Conservation (phyloP, 1,284 basidiomycete species). For the Apiotrichum laibachii region DNA sequence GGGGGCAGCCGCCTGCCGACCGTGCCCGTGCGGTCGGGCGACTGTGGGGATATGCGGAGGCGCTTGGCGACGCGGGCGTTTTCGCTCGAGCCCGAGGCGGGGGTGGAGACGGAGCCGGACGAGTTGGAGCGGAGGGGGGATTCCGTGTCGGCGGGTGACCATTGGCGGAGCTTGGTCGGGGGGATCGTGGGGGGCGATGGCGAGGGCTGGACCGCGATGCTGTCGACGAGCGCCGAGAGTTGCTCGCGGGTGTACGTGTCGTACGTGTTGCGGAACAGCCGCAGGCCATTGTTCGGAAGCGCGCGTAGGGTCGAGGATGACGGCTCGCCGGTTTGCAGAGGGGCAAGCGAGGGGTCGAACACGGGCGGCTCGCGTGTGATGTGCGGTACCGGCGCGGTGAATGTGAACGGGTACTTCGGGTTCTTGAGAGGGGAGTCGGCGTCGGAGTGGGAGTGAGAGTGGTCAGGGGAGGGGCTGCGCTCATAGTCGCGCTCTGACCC, state of each 20-base stretch:
- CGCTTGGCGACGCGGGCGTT: conserved; percentile 39
- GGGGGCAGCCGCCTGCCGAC: no score
- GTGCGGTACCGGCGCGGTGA: conserved; percentile 57
- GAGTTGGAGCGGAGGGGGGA: conserved; percentile 7
- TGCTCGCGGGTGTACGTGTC: conserved; percentile 91
- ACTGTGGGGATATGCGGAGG: conserved; percentile 32
- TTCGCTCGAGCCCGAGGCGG: conserved; percentile 15
- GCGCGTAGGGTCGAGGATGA: conserved; percentile 33
- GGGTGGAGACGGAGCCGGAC: conserved; percentile 9
- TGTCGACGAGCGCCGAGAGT: conserved; percentile 84
- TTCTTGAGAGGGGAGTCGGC: conserved; percentile 31
- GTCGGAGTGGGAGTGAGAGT: neutral
- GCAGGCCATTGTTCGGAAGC: conserved; percentile 57
- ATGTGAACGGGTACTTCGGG: conserved; percentile 68
- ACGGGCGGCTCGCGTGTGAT: conserved; percentile 1
- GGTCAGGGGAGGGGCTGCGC: neutral
- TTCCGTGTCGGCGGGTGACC: conserved; percentile 20
- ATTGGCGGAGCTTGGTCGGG: conserved; percentile 43
- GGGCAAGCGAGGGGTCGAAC: conserved; percentile 15
- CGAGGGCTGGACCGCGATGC: conserved; percentile 66
- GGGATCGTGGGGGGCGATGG: conserved; percentile 62
- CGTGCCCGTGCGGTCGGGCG: conserved; percentile 8
- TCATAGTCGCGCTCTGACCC: no score
- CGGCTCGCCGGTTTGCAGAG: conserved; percentile 28
- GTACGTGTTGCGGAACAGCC: conserved; percentile 80